These are phyloP conservation scores for Cucurbita pepo DNA, from an alignment of 306 rosid genomes.

Conservation along the genomic window DNA sequence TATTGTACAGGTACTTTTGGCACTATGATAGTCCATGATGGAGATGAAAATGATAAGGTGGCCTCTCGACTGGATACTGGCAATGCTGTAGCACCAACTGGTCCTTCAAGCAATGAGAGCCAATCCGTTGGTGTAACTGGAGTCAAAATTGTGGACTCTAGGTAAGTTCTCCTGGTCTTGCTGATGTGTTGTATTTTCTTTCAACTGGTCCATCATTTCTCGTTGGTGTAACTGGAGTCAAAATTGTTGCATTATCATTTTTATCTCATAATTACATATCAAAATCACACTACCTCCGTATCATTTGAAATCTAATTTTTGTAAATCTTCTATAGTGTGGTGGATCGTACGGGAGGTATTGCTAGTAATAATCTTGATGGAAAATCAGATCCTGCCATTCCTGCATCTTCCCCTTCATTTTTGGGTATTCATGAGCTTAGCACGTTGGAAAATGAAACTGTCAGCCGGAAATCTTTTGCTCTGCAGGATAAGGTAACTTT, in stretches of 20 bases:
- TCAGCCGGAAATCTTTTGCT: slow-evolving; percentile 63
- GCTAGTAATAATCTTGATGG: slow-evolving; percentile 18
- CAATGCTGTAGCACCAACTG: slow-evolving; percentile 25
- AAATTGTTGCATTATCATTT: not conserved
- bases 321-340: slow-evolving; percentile 21
- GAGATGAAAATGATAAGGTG: slow-evolving; percentile 31
- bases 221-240: too few relatives aligned
- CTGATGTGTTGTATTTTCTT: slow-evolving; percentile 5
- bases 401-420: slow-evolving; percentile 23
- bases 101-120: slow-evolving; percentile 9
- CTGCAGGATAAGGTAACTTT: slow-evolving; percentile 82
- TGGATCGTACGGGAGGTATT: slow-evolving; percentile 21
- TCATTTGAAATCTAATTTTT: not conserved
- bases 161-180: slow-evolving; percentile 28
- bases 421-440: slow-evolving; percentile 30
- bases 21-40: slow-evolving; percentile 57
- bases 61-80: slow-evolving; percentile 11
- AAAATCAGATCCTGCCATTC: slow-evolving; percentile 24
- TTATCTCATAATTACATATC: not conserved
- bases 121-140: slow-evolving; percentile 18
- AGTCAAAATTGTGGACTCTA: slow-evolving; percentile 18
- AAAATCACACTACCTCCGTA: not conserved
- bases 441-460: slow-evolving; percentile 47
- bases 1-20: slow-evolving; percentile 46
- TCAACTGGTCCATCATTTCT: too few relatives aligned